Percentiles rank a stretch among this genome's conserved stretches.
phyloP scores from a whole-genome alignment of 164 flowering plant genomes.

The Dillenia turbinata region DNA sequence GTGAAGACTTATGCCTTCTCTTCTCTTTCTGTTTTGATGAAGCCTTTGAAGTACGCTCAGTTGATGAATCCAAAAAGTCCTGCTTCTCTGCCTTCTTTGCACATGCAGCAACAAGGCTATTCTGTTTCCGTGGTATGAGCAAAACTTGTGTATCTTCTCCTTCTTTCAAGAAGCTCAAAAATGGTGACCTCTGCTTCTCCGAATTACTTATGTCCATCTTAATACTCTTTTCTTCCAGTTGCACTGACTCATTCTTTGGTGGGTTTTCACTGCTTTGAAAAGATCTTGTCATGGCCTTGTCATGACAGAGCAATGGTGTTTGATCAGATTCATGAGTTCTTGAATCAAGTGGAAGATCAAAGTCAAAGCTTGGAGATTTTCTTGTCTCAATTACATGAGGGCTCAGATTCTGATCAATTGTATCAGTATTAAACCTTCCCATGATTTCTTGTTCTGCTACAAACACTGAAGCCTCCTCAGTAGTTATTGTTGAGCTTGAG shows the following conservation, averaged over 20 bases:
- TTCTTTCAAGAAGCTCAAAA: conserved; percentile 29
- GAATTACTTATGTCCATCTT: conserved; percentile 36
- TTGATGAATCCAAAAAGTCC: conserved; percentile 6
- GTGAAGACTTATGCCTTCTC: conserved; percentile 30
- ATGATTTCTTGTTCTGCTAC: conserved; percentile 8
- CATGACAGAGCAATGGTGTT: conserved; percentile 34
- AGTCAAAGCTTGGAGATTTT: conserved; percentile 38
- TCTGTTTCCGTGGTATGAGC: conserved; percentile 20
- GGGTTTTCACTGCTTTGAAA: conserved; percentile 8
- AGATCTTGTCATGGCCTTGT: conserved; percentile 19
- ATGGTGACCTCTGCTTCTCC: conserved; percentile 30
- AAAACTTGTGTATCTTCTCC: conserved; percentile 18
- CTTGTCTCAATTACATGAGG: conserved; percentile 15
- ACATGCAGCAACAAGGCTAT: conserved; percentile 3
- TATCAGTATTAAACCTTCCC: conserved; percentile 21
- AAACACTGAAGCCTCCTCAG: conserved; percentile 1
- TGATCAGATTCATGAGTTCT: conserved; percentile 34
- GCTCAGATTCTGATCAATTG: conserved; percentile 18
- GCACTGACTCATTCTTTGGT: conserved; percentile 3
- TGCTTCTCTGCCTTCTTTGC: conserved; percentile 13
- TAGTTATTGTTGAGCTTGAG: background rate
- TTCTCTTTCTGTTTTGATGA: conserved; percentile 29
- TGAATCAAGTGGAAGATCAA: conserved; percentile 27
- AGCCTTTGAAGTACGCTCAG: conserved; percentile 11
- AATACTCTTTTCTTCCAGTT: conserved; percentile 26